These are phyloP conservation scores for Diatrype stigma DNA, from an alignment of 2,329 filamentous ascomycete genomes.

Conservation along the genomic window DNA sequence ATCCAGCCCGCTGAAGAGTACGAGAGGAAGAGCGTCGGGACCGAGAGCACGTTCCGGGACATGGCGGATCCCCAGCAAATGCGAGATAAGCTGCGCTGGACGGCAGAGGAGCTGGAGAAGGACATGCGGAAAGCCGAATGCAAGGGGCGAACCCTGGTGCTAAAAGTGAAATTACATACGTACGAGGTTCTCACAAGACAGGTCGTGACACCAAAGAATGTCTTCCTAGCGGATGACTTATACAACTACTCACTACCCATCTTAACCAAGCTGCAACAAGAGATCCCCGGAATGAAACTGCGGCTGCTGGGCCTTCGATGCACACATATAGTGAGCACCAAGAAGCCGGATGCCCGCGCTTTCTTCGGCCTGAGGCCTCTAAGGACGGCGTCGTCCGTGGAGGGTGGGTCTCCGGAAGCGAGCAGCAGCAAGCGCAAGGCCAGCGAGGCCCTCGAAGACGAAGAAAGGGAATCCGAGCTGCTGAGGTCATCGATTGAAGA, in stretches of 20 bases:
- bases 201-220: conserved; percentile 65
- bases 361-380: conserved; percentile 68
- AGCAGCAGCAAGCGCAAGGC: conserved; percentile 34
- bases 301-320: conserved; percentile 85
- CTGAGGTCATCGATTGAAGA: conserved; percentile 53
- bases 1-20: conserved; percentile 85
- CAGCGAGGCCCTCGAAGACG: conserved; percentile 27
- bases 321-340: conserved; percentile 81
- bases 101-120: conserved; percentile 80
- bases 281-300: conserved; percentile 73
- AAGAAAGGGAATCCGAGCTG: conserved; percentile 64
- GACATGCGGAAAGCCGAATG: conserved; percentile 76
- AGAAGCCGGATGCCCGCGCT: conserved; percentile 68
- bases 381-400: conserved; percentile 16
- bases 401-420: conserved; percentile 9
- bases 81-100: conserved; percentile 72
- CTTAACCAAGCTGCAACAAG: conserved; percentile 76
- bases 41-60: conserved; percentile 86
- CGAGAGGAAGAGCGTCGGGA: conserved; percentile 89
- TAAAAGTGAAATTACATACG: conserved; percentile 92
- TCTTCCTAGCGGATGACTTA: conserved; percentile 73
- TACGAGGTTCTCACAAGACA: conserved; percentile 90
- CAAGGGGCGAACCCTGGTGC: conserved; percentile 83
- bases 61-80: conserved; percentile 65
- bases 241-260: conserved; percentile 81